Evolutionary conservation across 2,329 filamentous ascomycete genomes (phyloP).

Genomic region (Colletotrichum eleusines): DNA sequence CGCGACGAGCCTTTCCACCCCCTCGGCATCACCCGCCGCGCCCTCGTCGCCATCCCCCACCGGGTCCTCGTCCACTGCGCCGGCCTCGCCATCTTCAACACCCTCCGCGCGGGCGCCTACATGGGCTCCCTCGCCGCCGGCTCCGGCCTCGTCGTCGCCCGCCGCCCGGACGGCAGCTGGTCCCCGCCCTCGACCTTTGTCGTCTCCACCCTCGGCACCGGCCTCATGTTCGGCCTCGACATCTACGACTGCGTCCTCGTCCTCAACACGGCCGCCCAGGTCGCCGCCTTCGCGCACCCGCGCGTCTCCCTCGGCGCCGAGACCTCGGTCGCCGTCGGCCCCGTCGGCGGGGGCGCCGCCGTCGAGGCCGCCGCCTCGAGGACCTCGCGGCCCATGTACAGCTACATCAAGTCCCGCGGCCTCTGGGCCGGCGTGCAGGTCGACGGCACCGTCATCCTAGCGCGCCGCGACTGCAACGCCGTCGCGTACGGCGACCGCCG

Average conservation of each 20-base stretch:
- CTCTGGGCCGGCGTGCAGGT: slow-evolving; percentile 83
- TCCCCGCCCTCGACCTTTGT: slow-evolving; percentile 79
- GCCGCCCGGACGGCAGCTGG: slow-evolving; percentile 71
- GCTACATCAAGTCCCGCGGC: slow-evolving; percentile 84
- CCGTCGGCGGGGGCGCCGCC: slow-evolving; percentile 71
- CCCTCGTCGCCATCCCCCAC: slow-evolving; percentile 54
- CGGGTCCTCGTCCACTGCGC: slow-evolving; percentile 66
- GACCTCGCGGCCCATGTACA: slow-evolving; percentile 74
- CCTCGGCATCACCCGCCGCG: slow-evolving; percentile 49
- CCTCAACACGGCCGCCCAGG: slow-evolving; percentile 75
- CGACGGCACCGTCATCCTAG: slow-evolving; percentile 84
- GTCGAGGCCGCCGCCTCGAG: slow-evolving; percentile 55
- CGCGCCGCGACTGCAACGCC: slow-evolving; percentile 82
- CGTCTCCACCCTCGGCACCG: slow-evolving; percentile 76
- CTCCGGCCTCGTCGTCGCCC: slow-evolving; percentile 70
- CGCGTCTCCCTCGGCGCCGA: slow-evolving; percentile 77
- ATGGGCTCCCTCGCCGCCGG: slow-evolving; percentile 68
- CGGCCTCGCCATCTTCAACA: slow-evolving; percentile 74
- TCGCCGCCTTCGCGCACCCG: slow-evolving; percentile 75
- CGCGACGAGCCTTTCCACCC: slow-evolving; percentile 48
- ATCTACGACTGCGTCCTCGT: slow-evolving; percentile 83
- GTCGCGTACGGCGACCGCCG: slow-evolving; percentile 75
- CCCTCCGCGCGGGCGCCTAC: slow-evolving; percentile 70
- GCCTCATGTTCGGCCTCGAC: slow-evolving; percentile 79
- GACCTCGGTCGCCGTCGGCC: slow-evolving; percentile 73